Base-by-base conservation (phyloP, 495 filamentous ascomycete species). In the Annulohypoxylon maeteangense region DNA sequence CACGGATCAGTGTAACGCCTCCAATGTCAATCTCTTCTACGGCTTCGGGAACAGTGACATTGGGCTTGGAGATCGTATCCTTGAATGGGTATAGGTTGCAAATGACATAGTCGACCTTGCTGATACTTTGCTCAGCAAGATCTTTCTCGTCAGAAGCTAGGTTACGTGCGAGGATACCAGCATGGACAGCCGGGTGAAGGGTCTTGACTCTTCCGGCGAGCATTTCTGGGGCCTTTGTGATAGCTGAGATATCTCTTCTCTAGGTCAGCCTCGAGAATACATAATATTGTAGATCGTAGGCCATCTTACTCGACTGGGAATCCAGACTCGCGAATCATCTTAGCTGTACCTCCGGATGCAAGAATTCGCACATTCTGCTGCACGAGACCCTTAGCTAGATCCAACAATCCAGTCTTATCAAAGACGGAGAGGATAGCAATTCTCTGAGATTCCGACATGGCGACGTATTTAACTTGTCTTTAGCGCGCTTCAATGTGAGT, bases 81-180 rank as follows among this genome's bases (percentile, higher is more conserved):
- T 97, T 97, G 88, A 99, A 98, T 11, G 94, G 94, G 80, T 98
- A 98, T 23, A 99, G 86, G 83, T 99, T 99, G 90, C 95, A 98
- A 75, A 98, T 91, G 66, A 98, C 94, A 76, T 91, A 99, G 87
- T 98, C 94, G 48, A 99, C 93, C 85, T 98, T 98, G 82, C 91
- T 85, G 76, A 99, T 99, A 82, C 93, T 97, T 84, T 97, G 93
- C 79, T 95, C 92, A 38, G 95, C 93, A 36, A 99, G 90, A 78
- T 99, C 95, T 81, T 96, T 93, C 84, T 97, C 92, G 80, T 99
- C 95, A 29, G 93, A 92, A 59, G 90, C 92, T 57, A 97, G 89
- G 78, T 98, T 89, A 65, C 95, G 91, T 50, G 96, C 94, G 38
- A 99, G 92, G 68, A 99, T 98, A 76, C 88, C 88, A 71, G 93